These are phyloP conservation scores for Fraxinus baroniana DNA, from an alignment of 305 asterid species.

Conservation along the genomic window DNA sequence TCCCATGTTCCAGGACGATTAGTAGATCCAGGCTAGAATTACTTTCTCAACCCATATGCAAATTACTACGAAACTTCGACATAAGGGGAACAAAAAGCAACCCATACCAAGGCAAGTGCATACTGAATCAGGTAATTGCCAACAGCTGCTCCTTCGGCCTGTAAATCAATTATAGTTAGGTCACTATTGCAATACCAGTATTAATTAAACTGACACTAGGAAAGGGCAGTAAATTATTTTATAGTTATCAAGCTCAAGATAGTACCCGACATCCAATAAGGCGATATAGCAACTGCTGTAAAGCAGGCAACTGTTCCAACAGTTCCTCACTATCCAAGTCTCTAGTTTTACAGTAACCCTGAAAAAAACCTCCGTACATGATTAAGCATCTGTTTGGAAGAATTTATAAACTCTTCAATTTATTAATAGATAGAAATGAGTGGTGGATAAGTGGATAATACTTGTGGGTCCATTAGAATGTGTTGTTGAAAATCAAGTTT, in stretches of 20 bases:
- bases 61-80: not conserved
- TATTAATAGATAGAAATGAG: too few species aligned
- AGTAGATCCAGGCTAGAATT: not conserved
- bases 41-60: not conserved
- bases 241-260: not conserved
- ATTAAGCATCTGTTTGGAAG: not conserved
- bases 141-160: not conserved
- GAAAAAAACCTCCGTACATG: not conserved
- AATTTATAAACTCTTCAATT: too few species aligned
- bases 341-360: not conserved
- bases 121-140: not conserved
- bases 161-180: not conserved
- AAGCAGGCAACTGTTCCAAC: not conserved
- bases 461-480: too few species aligned
- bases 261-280: not conserved
- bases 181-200: not conserved
- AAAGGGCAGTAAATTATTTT: not conserved
- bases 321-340: not conserved
- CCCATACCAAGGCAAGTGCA: not conserved
- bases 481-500: too few species aligned
- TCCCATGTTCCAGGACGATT: not conserved
- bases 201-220: not conserved
- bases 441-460: too few species aligned
- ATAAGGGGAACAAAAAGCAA: not conserved
- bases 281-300: not conserved